Percentiles rank a stretch among this genome's conserved stretches.
These are phyloP conservation scores for Flammula alnicola DNA, from an alignment of 1,284 basidiomycete genomes.

Conservation along the genomic window DNA sequence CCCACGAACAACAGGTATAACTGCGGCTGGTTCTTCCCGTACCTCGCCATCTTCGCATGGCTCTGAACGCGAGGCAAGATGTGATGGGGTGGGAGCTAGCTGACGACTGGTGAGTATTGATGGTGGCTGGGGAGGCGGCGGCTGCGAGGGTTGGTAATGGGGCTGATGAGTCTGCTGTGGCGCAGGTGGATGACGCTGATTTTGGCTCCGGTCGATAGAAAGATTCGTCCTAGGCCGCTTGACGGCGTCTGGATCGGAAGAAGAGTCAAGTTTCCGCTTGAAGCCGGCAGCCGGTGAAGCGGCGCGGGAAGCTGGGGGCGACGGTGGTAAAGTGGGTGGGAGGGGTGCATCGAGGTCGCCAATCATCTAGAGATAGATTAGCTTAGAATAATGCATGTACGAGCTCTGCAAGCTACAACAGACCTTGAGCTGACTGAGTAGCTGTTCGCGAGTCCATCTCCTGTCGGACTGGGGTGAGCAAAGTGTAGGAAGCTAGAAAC, in stretches of 20 bases:
- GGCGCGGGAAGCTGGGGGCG: constrained; percentile 67
- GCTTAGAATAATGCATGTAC: constrained; percentile 18
- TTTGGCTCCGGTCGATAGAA: constrained; percentile 38
- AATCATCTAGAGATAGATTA: constrained; percentile 52
- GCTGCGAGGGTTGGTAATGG: constrained; percentile 19
- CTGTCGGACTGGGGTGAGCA: constrained; percentile 38
- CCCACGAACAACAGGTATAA: constrained; percentile 35
- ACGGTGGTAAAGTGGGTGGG: constrained; percentile 67
- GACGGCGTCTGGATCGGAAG: constrained; percentile 47
- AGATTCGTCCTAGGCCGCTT: constrained; percentile 62
- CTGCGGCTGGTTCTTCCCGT: constrained; percentile 43
- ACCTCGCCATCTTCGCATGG: constrained; percentile 65
- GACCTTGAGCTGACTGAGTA: constrained; percentile 62
- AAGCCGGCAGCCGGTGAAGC: constrained; percentile 57
- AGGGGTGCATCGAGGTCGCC: constrained; percentile 57
- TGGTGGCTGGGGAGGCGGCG: constrained; percentile 22
- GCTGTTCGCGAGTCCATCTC: constrained; percentile 63
- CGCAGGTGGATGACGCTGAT: constrained; percentile 25
- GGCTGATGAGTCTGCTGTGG: constrained; percentile 25
- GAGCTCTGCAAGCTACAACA: constrained; percentile 22
- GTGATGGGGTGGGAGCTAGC: constrained; percentile 19
- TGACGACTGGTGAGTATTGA: constrained; percentile 21
- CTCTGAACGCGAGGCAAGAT: constrained; percentile 47
- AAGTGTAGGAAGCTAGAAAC: constrained; percentile 19
- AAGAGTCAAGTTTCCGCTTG: constrained; percentile 65